Percentiles rank a stretch among this genome's conserved stretches.
These are phyloP conservation scores for Amauroascus niger DNA, from an alignment of 2,329 filamentous ascomycete genomes.

Conservation along the genomic window DNA sequence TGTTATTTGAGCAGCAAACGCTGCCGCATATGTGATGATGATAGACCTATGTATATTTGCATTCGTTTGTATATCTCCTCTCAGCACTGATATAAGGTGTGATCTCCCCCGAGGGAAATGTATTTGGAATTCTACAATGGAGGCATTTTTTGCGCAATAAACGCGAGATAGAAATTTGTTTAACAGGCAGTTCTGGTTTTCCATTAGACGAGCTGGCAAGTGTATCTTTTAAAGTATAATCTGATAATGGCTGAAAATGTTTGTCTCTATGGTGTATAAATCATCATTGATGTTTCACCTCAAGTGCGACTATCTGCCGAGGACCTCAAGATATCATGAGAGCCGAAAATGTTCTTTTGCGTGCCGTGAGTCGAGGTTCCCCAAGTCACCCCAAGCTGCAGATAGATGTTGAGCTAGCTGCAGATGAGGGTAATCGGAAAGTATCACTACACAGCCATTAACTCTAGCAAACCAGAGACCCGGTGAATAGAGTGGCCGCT, in stretches of 20 bases:
- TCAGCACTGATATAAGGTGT: not conserved
- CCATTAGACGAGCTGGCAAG: not conserved
- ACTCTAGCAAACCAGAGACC: too few species aligned
- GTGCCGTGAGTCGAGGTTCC: too few species aligned
- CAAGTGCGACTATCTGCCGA: too few species aligned
- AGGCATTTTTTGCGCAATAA: not conserved
- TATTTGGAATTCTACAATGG: not conserved
- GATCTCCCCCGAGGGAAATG: not conserved
- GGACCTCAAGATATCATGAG: too few species aligned
- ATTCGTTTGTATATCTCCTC: not conserved
- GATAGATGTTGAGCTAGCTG: too few species aligned
- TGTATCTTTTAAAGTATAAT: not conserved
- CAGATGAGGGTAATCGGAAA: too few species aligned
- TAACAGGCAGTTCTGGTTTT: not conserved
- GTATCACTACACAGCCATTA: too few species aligned
- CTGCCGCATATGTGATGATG: not conserved
- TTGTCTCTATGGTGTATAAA: not conserved
- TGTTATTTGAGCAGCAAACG: not conserved
- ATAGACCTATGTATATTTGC: not conserved
- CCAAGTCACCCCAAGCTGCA: too few species aligned
- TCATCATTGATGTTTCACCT: not conserved
- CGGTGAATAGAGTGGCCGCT: too few species aligned
- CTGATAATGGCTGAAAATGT: not conserved
- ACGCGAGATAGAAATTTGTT: not conserved
- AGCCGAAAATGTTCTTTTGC: too few species aligned